phyloP scores from a whole-genome alignment of 768 basidiomycete genomes.

The Podaxis sp. region DNA sequence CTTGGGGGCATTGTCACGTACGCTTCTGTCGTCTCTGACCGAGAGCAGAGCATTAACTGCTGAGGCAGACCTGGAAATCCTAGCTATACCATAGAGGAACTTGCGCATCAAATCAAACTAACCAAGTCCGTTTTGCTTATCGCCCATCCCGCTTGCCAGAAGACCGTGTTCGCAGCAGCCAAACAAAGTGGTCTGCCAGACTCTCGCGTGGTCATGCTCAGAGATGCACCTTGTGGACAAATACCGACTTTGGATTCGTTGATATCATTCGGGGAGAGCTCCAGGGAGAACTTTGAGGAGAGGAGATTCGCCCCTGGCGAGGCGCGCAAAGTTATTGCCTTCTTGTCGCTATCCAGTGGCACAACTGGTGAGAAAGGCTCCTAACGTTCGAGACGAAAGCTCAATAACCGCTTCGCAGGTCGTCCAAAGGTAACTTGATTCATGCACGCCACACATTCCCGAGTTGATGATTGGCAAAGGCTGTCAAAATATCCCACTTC shows the following conservation, averaged over 20 bases:
- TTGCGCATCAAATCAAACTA: slow-evolving; percentile 49
- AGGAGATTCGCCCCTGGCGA: slow-evolving; percentile 49
- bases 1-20: slow-evolving; percentile 58
- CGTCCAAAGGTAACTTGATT: slow-evolving; percentile 30
- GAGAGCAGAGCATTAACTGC: slow-evolving; percentile 9
- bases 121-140: slow-evolving; percentile 46
- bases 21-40: slow-evolving; percentile 15
- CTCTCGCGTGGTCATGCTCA: slow-evolving; percentile 38
- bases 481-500: slow-evolving; percentile 65
- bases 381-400: not conserved
- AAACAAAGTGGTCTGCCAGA: slow-evolving; percentile 33
- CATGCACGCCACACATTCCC: not conserved
- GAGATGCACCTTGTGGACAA: slow-evolving; percentile 16
- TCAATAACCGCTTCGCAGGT: slow-evolving; percentile 16
- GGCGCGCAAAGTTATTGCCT: slow-evolving; percentile 56
- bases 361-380: slow-evolving; percentile 54
- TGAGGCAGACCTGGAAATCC: slow-evolving; percentile 58
- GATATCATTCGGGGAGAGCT: slow-evolving; percentile 35
- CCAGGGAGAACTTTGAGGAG: slow-evolving; percentile 38
- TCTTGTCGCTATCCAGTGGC: slow-evolving; percentile 71
- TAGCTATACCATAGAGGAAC: slow-evolving; percentile 50
- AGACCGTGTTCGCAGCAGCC: slow-evolving; percentile 42
- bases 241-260: slow-evolving; percentile 40
- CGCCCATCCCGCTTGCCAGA: slow-evolving; percentile 39
- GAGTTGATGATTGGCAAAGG: slow-evolving; percentile 30